These are phyloP conservation scores for Alisma plantagoaquatica DNA, from an alignment of 106 monocot species.

Conservation along the genomic window DNA sequence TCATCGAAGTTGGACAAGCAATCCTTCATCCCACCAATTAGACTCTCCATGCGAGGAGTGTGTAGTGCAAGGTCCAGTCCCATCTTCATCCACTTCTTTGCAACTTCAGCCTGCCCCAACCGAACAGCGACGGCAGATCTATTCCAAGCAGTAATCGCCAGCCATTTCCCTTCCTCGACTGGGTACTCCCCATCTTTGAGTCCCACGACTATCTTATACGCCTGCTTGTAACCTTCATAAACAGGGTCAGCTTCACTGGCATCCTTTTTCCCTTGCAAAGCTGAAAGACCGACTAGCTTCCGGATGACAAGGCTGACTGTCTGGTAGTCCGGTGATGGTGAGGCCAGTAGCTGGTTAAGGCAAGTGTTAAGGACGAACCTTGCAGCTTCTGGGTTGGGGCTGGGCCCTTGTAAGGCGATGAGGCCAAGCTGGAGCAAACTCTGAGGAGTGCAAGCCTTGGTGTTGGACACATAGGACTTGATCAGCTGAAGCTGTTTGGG, in stretches of 20 bases:
- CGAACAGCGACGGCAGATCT: constrained; percentile 43
- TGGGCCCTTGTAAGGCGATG: constrained; percentile 32
- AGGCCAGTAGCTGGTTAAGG: constrained; percentile 48
- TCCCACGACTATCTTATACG: constrained; percentile 82
- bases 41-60: constrained; percentile 52
- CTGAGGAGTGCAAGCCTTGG: constrained; percentile 39
- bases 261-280: neutral
- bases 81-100: constrained; percentile 88
- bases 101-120: constrained; percentile 35
- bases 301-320: constrained; percentile 40
- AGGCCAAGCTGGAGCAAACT: constrained; percentile 72
- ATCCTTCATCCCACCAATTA: constrained; percentile 51
- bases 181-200: constrained; percentile 71
- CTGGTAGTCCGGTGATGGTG: constrained; percentile 56
- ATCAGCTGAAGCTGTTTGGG: constrained; percentile 65
- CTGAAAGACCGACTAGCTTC: constrained; percentile 40
- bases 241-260: constrained; percentile 18
- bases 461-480: constrained; percentile 48
- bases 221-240: constrained; percentile 52
- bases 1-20: constrained; percentile 45
- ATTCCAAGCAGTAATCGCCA: constrained; percentile 88
- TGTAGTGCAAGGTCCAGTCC: constrained; percentile 64
- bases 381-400: constrained; percentile 46
- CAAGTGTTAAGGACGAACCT: constrained; percentile 44
- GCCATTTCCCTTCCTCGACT: constrained; percentile 80